Evolutionary conservation across 345 rosid species (phyloP).

Genomic region (Trapa incisa): DNA sequence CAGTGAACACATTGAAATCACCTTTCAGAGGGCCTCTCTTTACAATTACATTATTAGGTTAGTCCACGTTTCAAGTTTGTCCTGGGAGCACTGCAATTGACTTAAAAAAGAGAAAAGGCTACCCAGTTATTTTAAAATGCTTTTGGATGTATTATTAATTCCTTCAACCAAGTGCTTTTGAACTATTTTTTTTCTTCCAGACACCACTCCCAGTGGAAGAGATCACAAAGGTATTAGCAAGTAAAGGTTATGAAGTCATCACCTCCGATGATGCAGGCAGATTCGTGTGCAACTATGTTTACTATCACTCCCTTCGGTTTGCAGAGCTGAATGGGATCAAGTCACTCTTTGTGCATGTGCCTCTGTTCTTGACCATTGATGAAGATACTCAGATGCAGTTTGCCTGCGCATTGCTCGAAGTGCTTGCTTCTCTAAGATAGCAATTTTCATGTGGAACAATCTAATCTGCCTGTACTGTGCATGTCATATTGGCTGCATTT

Average conservation of each 20-base stretch:
- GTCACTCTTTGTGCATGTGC: constrained; percentile 90
- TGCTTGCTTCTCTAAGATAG: constrained; percentile 45
- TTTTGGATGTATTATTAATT: neutral
- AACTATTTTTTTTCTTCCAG: constrained; percentile 5
- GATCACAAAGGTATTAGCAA: constrained; percentile 9
- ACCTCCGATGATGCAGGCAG: constrained; percentile 89
- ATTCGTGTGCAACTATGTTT: constrained; percentile 93
- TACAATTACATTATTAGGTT: neutral
- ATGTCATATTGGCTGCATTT: neutral
- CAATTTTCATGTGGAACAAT: neutral
- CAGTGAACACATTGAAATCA: neutral
- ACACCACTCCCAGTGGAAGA: constrained; percentile 15
- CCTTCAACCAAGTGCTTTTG: no score
- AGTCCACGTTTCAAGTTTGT: neutral
- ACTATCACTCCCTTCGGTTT: constrained; percentile 86
- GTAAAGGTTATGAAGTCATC: constrained; percentile 61
- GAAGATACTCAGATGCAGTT: constrained; percentile 93
- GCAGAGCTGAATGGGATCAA: constrained; percentile 65
- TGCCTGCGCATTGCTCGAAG: constrained; percentile 82
- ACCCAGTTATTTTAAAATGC: neutral
- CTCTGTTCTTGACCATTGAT: constrained; percentile 77
- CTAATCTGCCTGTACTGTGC: neutral
- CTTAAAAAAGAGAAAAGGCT: neutral
- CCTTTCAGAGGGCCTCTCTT: neutral
- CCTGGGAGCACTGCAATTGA: neutral